Evolutionary conservation across 352 stramenopile species (phyloP).

Genomic region (Globisporangium cylindrosporum): DNA sequence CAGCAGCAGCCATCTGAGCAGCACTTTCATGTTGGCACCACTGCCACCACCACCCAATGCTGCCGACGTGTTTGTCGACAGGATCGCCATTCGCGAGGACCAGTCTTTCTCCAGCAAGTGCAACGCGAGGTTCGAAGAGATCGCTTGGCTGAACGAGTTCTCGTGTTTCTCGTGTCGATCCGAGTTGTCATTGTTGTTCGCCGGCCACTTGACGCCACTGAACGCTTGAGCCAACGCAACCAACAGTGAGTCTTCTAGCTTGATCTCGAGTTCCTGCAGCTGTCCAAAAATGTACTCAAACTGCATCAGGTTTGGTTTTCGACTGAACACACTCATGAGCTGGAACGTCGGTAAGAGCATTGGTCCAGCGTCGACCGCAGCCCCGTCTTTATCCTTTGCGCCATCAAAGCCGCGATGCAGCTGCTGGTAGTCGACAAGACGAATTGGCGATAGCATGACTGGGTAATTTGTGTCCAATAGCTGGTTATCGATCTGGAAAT

Average conservation of each 20-base stretch:
- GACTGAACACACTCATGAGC: conserved; percentile 73
- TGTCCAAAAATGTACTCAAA: conserved; percentile 88
- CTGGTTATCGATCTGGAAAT: conserved; percentile 87
- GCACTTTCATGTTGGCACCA: conserved; percentile 66
- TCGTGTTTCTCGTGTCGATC: conserved; percentile 19
- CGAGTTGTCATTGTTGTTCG: conserved; percentile 17
- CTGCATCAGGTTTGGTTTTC: conserved; percentile 60
- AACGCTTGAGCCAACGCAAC: conserved; percentile 76
- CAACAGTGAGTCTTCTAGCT: conserved; percentile 76
- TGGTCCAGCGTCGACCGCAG: conserved; percentile 13
- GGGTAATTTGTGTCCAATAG: conserved; percentile 84
- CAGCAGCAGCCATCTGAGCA: conserved; percentile 75
- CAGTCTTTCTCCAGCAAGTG: conserved; percentile 57
- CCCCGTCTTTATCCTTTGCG: conserved; percentile 19
- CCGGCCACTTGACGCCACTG: conserved; percentile 64
- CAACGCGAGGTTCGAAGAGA: conserved; percentile 41
- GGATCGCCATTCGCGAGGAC: conserved; percentile 40
- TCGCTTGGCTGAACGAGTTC: conserved; percentile 2
- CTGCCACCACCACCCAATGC: conserved; percentile 26
- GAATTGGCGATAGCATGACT: conserved; percentile 69
- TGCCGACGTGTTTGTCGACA: conserved; percentile 29
- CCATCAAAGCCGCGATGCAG: conserved; percentile 48
- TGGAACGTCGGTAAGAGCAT: conserved; percentile 77
- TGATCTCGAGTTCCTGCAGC: conserved; percentile 85
- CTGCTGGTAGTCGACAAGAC: conserved; percentile 60